Base-by-base conservation (phyloP, 306 rosid species). In the Herpetospermum pedunculosum region DNA sequence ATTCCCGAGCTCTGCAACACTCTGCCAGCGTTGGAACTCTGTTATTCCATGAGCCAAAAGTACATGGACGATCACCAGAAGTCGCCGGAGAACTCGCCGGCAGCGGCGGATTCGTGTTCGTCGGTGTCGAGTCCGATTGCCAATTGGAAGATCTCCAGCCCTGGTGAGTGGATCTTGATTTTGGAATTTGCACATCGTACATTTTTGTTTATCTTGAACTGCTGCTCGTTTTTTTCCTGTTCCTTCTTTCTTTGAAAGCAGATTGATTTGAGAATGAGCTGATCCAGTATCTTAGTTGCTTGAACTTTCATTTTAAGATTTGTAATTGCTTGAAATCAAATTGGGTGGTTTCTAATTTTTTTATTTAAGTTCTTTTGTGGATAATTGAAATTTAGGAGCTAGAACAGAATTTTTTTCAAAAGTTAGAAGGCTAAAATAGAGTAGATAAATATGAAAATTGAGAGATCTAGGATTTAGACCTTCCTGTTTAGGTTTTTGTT, bases 1-100 rank as follows among this genome's bases (percentile, higher is more conserved):
- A 92, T 92, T 72, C 98, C 97, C 0, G 93, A 88, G 90, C 90
- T 92, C 16, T 85, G 92, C 28, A 92, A 87, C 83, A 92, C 98
- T 0, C 82, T 92, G 60, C 98, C 96, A 0, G 98, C 96, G 3
- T 87, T 92, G 0, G 93, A 92, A 63, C 84, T 92, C 59, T 92
- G 97, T 35, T 90, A 92, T 80, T 90, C 96, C 23, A 90, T 92
- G 89, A 87, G 87, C 52, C 94, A 89, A 68, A 88, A 87, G 85
- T 88, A 76, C 80, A 90, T 79, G 60, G 90, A 85, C 52, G 88
- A 85, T 10, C 84, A 81, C 21, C 84, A 85, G 73, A 82, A 80
- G 44, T 85, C 83, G n/a, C 83, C 84, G 25, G 87, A 84, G 75
- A 84, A 8, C 26, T 72, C 79, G 38, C 76, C 72, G 7, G 73